Conservation (phyloP, 495 filamentous ascomycete species). For the Copromyces sp. region DNA sequence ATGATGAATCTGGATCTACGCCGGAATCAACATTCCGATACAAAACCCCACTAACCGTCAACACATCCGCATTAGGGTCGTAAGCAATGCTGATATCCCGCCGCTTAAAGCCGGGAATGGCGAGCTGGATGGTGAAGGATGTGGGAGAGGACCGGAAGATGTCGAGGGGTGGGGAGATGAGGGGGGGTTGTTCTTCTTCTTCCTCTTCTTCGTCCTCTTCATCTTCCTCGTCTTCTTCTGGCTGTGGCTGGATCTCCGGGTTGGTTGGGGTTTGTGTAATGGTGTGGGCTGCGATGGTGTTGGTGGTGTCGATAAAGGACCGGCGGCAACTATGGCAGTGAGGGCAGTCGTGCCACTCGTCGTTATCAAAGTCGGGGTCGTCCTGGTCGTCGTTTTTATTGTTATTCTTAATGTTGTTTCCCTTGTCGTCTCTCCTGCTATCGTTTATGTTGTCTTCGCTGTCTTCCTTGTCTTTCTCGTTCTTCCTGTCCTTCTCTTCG, state of each 20-base stretch:
- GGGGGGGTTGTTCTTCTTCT: neutral
- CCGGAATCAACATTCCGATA: conserved; percentile 28
- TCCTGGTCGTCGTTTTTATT: too few species aligned
- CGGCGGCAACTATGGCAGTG: neutral
- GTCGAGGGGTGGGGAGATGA: conserved; percentile 56
- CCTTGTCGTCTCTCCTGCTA: neutral
- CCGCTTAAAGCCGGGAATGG: conserved; percentile 67
- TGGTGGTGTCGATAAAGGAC: neutral
- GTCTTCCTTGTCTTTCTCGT: too few species aligned
- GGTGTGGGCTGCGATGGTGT: neutral
- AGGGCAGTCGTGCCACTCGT: neutral
- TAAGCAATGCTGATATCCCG: conserved; percentile 68
- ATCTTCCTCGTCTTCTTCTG: too few species aligned
- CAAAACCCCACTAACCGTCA: conserved; percentile 60
- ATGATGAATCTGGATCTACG: neutral
- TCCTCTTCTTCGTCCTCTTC: too few species aligned
- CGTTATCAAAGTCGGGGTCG: neutral
- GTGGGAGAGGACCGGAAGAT: conserved; percentile 54
- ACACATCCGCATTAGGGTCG: conserved; percentile 52
- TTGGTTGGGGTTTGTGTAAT: too few species aligned
- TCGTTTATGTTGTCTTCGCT: neutral
- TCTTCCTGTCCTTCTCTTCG: neutral
- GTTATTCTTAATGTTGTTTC: neutral
- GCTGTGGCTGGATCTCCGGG: too few species aligned
- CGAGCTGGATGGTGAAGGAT: conserved; percentile 57